Conservation (phyloP, 2,329 filamentous ascomycete species). For the Exophiala viscosa region DNA sequence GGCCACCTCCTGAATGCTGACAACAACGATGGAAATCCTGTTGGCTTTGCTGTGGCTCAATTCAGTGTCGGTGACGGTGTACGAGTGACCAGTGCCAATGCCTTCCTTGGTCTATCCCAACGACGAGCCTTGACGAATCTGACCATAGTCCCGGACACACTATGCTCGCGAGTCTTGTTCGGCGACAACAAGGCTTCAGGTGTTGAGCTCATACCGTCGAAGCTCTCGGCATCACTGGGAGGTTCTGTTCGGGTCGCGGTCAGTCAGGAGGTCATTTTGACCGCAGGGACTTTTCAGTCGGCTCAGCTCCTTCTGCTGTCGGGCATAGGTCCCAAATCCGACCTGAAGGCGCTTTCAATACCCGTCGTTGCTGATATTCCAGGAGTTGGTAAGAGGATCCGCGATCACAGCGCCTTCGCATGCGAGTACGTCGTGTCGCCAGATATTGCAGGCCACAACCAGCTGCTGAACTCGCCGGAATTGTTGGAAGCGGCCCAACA, state of each 20-base stretch:
- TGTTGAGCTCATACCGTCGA: background rate
- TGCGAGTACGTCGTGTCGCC: background rate
- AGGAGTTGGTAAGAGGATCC: conserved; percentile 61
- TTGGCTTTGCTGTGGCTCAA: background rate
- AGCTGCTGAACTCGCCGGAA: background rate
- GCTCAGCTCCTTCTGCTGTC: conserved; percentile 63
- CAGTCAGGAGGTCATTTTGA: conserved; percentile 43
- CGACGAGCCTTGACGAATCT: background rate
- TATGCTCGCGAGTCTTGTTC: background rate
- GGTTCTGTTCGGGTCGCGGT: conserved; percentile 30
- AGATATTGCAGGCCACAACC: background rate
- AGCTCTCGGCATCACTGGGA: background rate
- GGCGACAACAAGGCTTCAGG: background rate
- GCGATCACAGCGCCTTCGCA: conserved; percentile 45
- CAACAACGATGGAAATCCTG: background rate
- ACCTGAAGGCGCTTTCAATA: conserved; percentile 54
- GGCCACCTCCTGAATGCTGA: background rate
- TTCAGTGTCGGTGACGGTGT: background rate
- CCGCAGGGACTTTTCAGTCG: conserved; percentile 57
- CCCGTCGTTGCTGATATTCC: conserved; percentile 52
- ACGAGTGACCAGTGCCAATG: background rate
- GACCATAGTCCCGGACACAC: background rate
- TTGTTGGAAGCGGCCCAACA: background rate
- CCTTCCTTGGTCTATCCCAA: background rate
- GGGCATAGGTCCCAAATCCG: conserved; percentile 55